These are phyloP conservation scores for Ceratobasidium sp. DNA, from an alignment of 1,284 basidiomycete genomes.

Conservation along the genomic window DNA sequence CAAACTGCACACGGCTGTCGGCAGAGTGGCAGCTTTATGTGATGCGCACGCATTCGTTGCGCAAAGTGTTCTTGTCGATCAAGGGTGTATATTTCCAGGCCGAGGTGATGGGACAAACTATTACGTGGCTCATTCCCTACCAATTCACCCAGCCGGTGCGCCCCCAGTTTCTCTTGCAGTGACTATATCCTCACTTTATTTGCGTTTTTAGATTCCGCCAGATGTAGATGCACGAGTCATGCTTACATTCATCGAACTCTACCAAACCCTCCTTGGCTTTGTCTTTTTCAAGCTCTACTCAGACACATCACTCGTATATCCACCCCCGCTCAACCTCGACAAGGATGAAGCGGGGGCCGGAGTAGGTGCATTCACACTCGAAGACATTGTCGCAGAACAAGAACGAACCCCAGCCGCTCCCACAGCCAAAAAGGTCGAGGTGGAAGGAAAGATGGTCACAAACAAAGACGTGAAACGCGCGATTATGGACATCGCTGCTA, in stretches of 20 bases:
- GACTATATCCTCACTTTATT: conserved; percentile 2
- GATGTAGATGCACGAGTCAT: conserved; percentile 99
- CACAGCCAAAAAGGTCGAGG: conserved; percentile 61
- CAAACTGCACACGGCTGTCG: conserved; percentile 90
- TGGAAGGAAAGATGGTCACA: conserved; percentile 68
- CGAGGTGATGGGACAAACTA: conserved; percentile 89
- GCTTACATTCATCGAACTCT: conserved; percentile 97
- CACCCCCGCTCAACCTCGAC: conserved; percentile 85
- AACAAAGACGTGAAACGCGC: conserved; percentile 56
- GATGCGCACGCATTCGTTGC: conserved; percentile 86
- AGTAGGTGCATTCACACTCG: conserved; percentile 89
- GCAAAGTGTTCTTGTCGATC: conserved; percentile 96
- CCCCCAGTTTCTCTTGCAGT: conserved; percentile 23
- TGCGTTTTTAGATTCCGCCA: conserved; percentile 75
- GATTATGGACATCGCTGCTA: conserved; percentile 68
- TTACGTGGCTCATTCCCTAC: conserved; percentile 98
- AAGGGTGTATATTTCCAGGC: conserved; percentile 99
- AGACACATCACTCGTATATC: conserved; percentile 94
- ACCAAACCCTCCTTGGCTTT: conserved; percentile 96
- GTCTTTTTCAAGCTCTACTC: conserved; percentile 98
- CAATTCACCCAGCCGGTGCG: conserved; percentile 95
- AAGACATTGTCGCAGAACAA: conserved; percentile 63
- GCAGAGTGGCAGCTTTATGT: conserved; percentile 96
- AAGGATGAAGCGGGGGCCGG: conserved; percentile 92
- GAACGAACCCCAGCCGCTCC: conserved; percentile 53